Evolutionary conservation across 1,284 basidiomycete species (phyloP), one percentile per base, ranked within the genome.

Genomic region (Bjerkandera adusta): DNA sequence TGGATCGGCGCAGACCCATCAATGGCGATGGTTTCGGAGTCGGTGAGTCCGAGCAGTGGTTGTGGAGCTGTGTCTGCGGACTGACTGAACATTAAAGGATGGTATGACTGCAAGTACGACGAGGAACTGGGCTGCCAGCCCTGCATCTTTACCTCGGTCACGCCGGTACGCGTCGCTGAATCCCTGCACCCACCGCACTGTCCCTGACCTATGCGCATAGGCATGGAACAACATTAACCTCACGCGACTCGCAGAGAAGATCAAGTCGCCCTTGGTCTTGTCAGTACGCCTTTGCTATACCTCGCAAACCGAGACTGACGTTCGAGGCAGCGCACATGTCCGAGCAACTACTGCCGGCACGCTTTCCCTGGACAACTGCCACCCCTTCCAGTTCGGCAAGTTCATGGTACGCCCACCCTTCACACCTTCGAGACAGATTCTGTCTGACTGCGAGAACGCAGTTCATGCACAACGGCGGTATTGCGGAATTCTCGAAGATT

Each of bases 1-100:
- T 97, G 50, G 89, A 93, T 57, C 76, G 71, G 53, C 75, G 86
- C 49, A 70, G 90, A 48, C 92, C 92, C 8, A 92, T 95, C 70
- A 95, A 95, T 58, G 94, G 93, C 20, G 96, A 99, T 64, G 96
- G 96, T 0, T 98, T 98, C 62, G 96, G 96, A 26, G 92, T 99
- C 22, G 94, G 93, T 80, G 69, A 66, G 89, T 79, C 64, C 40
- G 24, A 34, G 18, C 24, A 24, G 42, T 16, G 27, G 25, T 32
- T 15, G 34, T 39, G 8, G 27, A 8, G 27, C n/a, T 30, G 8
- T 30, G 27, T 18, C 37, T 16, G 37, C 10, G 8, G 6, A 24
- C 10, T 30, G n/a, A 16, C 8, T 36, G 7, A 36, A 36, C 16
- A 12, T 5, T 8, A 16, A 52, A 86, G 89, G 88, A 4, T 93